phyloP scores from a whole-genome alignment of 1,139 yeast genomes.

The Kurtzmaniella quercitrusa region DNA sequence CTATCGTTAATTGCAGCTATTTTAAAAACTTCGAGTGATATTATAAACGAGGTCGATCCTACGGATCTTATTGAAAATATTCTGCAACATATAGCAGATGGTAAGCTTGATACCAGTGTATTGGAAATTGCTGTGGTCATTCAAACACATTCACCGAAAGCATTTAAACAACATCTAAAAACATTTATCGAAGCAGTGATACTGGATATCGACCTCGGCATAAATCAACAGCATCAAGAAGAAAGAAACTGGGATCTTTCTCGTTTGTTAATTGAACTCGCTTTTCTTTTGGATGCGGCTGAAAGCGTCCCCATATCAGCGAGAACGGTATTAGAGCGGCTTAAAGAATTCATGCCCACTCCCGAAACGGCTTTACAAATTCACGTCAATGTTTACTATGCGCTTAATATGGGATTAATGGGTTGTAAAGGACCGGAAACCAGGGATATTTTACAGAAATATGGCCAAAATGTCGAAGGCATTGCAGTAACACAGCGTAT shows the following conservation, averaged over 20 bases:
- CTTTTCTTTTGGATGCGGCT: slow-evolving; percentile 2
- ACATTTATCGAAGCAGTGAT: neutral
- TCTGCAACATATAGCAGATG: neutral
- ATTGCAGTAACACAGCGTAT: neutral
- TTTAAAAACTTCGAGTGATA: neutral
- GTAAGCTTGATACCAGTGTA: neutral
- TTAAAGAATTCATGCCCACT: neutral
- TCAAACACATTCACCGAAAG: neutral
- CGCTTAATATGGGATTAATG: slow-evolving; percentile 1
- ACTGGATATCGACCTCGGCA: neutral
- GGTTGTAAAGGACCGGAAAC: neutral
- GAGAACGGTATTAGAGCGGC: neutral
- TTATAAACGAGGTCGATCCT: neutral
- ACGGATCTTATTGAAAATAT: neutral
- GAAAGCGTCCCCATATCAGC: neutral
- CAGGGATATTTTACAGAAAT: neutral
- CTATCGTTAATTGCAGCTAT: neutral
- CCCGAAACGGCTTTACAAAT: neutral
- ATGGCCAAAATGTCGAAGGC: neutral
- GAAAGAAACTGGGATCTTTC: neutral
- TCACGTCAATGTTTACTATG: slow-evolving; percentile 5
- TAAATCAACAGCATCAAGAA: neutral
- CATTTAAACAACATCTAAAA: neutral
- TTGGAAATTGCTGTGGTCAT: neutral
- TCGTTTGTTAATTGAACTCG: neutral